These are phyloP conservation scores for Royoungia palumana DNA, from an alignment of 768 basidiomycete species.

Conservation along the genomic window DNA sequence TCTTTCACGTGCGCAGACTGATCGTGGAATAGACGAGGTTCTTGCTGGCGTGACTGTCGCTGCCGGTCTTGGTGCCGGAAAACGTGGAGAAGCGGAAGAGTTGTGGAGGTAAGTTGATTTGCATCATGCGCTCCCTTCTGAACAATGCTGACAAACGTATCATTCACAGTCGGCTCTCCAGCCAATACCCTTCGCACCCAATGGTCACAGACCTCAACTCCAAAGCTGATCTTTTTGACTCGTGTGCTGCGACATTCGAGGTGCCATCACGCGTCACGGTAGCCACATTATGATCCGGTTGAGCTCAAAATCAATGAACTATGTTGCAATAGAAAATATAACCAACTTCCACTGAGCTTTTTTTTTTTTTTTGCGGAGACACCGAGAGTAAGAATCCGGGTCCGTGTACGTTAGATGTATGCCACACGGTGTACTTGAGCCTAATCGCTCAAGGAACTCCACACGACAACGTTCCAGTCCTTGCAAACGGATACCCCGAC, in stretches of 20 bases:
- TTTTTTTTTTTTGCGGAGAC: too few species aligned
- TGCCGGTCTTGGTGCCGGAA: constrained; percentile 52
- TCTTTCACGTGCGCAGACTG: constrained; percentile 44
- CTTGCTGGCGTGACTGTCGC: constrained; percentile 66
- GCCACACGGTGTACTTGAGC: too few species aligned
- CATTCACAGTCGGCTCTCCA: constrained; percentile 37
- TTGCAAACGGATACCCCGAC: too few species aligned
- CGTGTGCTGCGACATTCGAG: constrained; percentile 51
- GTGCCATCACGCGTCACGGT: constrained; percentile 52
- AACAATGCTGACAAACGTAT: constrained; percentile 1
- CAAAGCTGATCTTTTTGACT: constrained; percentile 66
- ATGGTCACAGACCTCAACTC: constrained; percentile 57
- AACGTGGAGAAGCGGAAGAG: constrained; percentile 61
- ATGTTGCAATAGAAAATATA: constrained; percentile 1
- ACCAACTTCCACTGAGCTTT: too few species aligned
- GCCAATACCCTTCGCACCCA: constrained; percentile 66
- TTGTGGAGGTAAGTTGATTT: constrained; percentile 57
- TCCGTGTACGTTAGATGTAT: too few species aligned
- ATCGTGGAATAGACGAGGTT: constrained; percentile 53
- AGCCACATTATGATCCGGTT: constrained; percentile 4
- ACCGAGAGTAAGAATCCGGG: too few species aligned
- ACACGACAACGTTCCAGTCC: too few species aligned
- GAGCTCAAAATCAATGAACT: neutral
- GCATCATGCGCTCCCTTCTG: constrained; percentile 1
- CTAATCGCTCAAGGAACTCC: too few species aligned